Conservation (phyloP, 441 rosid species). For the Gossypium aridum region DNA sequence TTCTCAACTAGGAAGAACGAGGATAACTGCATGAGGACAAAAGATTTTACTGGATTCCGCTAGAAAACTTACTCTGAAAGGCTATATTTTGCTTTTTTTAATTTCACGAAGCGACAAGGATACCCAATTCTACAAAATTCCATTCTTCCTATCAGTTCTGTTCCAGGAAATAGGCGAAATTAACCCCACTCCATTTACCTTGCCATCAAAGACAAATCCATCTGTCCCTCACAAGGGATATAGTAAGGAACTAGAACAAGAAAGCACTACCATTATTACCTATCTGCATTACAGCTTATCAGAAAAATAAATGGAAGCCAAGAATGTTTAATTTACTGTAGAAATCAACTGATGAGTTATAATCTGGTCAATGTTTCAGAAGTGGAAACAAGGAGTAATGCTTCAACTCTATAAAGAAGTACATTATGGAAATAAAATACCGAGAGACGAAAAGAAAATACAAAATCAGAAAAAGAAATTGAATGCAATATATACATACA, state of each 20-base stretch:
- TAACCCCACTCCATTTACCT: neutral
- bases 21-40: neutral
- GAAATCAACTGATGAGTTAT: neutral
- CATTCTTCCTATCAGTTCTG: neutral
- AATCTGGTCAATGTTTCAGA: neutral
- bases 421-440: neutral
- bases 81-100: neutral
- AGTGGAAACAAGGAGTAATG: neutral
- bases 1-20: neutral
- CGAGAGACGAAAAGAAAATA: neutral
- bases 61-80: neutral
- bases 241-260: neutral
- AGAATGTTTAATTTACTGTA: neutral
- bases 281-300: neutral
- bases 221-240: neutral
- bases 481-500: neutral
- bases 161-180: neutral
- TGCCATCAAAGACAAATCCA: neutral
- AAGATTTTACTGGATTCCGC: neutral
- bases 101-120: neutral
- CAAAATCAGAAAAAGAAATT: neutral
- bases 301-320: neutral
- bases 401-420: neutral
- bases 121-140: neutral
- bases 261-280: neutral